These are phyloP conservation scores for Wickerhamomyces chaumierensis DNA, from an alignment of 805 yeast species.

Conservation along the genomic window DNA sequence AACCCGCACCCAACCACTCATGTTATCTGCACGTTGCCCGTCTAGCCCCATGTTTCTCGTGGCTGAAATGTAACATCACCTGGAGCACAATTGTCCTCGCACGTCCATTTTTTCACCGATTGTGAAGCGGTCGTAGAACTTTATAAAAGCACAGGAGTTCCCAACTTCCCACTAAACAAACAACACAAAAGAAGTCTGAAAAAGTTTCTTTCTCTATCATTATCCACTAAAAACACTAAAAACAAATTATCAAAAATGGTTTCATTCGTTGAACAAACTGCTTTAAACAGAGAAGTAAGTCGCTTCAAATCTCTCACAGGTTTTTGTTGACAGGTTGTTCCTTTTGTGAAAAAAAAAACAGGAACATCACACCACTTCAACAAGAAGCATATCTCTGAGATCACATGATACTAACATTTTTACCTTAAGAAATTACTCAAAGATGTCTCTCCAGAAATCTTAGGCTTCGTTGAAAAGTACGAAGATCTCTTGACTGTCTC, in stretches of 20 bases:
- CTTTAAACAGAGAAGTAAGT: conserved; percentile 13
- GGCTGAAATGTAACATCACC: neutral
- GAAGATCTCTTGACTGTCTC: conserved; percentile 56
- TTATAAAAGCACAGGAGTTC: neutral
- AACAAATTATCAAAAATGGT: conserved; percentile 2
- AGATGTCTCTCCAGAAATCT: conserved; percentile 53
- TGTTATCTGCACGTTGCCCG: neutral
- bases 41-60: neutral
- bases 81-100: neutral
- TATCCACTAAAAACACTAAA: conserved; percentile 1
- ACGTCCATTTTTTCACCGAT: neutral
- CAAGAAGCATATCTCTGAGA: neutral
- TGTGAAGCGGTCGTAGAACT: neutral
- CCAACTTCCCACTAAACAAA: neutral
- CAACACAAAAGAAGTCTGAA: too few relatives aligned
- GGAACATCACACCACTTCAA: neutral
- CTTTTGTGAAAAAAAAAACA: neutral
- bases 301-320: too few relatives aligned
- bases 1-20: neutral
- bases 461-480: conserved; percentile 43
- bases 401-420: conserved; percentile 1
- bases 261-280: conserved; percentile 3
- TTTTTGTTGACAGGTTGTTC: too few relatives aligned
- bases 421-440: conserved; percentile 8
- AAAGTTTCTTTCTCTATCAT: too few relatives aligned